Percentiles rank a stretch among this genome's conserved stretches.
phyloP scores from a whole-genome alignment of 768 basidiomycete genomes.

The Galerina marginata region DNA sequence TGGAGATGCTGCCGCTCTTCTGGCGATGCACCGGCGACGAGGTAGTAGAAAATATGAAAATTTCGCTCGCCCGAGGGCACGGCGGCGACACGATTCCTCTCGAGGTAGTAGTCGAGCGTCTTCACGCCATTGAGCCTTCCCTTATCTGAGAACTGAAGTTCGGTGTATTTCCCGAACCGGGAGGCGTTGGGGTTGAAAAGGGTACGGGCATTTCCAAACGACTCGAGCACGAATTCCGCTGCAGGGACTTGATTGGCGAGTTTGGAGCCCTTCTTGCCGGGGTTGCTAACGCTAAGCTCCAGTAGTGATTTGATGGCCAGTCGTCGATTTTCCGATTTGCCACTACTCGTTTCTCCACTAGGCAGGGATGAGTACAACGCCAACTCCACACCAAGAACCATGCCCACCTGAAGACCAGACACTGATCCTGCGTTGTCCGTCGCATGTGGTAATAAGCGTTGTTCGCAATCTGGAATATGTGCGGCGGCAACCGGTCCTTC shows the following conservation, averaged over 20 bases:
- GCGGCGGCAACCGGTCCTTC: constrained; percentile 72
- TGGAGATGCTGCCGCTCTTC: constrained; percentile 92
- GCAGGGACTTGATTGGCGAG: constrained; percentile 87
- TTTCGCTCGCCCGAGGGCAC: constrained; percentile 93
- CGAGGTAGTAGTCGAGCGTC: constrained; percentile 96
- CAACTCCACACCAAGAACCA: not conserved
- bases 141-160: constrained; percentile 94
- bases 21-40: constrained; percentile 85
- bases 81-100: constrained; percentile 86
- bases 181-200: constrained; percentile 95
- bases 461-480: constrained; percentile 91
- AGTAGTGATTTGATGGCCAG: constrained; percentile 91
- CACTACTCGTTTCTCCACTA: constrained; percentile 92
- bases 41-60: constrained; percentile 98
- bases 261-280: constrained; percentile 94
- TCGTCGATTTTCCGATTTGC: constrained; percentile 90
- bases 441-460: constrained; percentile 97
- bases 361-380: not conserved
- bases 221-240: constrained; percentile 93
- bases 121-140: constrained; percentile 90
- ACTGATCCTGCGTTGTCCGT: constrained; percentile 92
- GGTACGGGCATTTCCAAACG: constrained; percentile 92
- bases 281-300: constrained; percentile 86
- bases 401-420: constrained; percentile 81
- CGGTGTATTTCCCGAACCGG: constrained; percentile 97